These are phyloP conservation scores for Paraurostyla sp. DNA, from an alignment of 73 alveolate genomes.

Conservation along the genomic window DNA sequence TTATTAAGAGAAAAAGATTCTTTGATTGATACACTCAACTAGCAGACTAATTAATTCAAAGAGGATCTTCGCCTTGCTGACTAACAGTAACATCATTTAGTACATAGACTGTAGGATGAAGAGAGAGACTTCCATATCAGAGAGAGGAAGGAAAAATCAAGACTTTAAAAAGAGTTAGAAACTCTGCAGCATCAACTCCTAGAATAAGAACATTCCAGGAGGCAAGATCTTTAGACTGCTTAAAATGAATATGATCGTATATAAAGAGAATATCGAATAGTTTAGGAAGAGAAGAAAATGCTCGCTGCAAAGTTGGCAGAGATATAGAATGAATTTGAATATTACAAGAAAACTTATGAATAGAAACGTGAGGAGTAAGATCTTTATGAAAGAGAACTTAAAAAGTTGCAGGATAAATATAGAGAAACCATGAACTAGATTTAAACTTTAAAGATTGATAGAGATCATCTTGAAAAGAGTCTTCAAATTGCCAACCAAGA, in stretches of 20 bases:
- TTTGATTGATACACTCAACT: constrained; percentile 42
- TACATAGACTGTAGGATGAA: constrained; percentile 50
- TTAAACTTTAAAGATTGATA: not conserved
- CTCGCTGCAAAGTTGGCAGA: not conserved
- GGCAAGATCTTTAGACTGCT: constrained; percentile 31
- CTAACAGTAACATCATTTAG: constrained; percentile 32
- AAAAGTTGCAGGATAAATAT: constrained; percentile 60
- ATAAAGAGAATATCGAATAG: constrained; percentile 49
- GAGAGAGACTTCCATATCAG: constrained; percentile 53
- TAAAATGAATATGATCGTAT: constrained; percentile 51
- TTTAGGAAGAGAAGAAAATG: constrained; percentile 68
- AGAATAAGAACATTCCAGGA: constrained; percentile 13
- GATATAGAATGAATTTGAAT: constrained; percentile 18
- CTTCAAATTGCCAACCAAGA: constrained; percentile 27
- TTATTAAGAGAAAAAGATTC: constrained; percentile 67
- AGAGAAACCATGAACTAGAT: constrained; percentile 30
- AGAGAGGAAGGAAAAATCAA: constrained; percentile 59
- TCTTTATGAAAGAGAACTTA: constrained; percentile 53
- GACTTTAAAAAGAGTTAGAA: constrained; percentile 65
- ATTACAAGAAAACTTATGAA: constrained; percentile 1
- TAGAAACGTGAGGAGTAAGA: constrained; percentile 17
- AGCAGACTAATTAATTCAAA: constrained; percentile 49
- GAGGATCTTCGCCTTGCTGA: constrained; percentile 50
- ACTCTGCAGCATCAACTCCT: not conserved
- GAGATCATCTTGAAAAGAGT: constrained; percentile 40